phyloP scores from a whole-genome alignment of 257 asterid species.

The Solanum bulbocastanum region DNA sequence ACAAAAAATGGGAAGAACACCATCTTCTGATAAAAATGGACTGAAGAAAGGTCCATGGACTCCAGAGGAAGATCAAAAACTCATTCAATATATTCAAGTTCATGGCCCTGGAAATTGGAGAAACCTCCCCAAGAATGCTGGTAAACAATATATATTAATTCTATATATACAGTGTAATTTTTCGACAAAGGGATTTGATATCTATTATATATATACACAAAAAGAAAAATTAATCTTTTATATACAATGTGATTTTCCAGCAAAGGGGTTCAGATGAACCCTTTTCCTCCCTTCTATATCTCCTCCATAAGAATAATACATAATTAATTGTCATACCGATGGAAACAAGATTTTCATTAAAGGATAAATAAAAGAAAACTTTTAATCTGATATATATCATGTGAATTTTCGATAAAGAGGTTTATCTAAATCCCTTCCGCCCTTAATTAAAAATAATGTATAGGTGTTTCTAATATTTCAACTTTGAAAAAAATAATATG shows the following conservation, averaged over 20 bases:
- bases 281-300: neutral
- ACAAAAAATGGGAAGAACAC: constrained; percentile 64
- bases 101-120: constrained; percentile 84
- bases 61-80: constrained; percentile 66
- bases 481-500: neutral
- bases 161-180: too few relatives aligned
- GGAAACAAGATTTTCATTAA: neutral
- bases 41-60: constrained; percentile 92
- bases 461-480: neutral
- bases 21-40: constrained; percentile 62
- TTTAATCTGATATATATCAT: neutral
- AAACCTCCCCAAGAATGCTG: constrained; percentile 70
- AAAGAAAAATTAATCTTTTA: neutral
- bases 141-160: constrained; percentile 6
- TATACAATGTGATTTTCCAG: neutral
- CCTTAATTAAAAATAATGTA: neutral
- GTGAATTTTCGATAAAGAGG: neutral
- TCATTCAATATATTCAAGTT: constrained; percentile 33
- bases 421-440: too few relatives aligned
- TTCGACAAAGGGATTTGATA: neutral
- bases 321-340: neutral
- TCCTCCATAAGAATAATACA: neutral
- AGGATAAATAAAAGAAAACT: neutral
- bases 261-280: neutral
- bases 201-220: neutral